phyloP scores from a whole-genome alignment of 345 rosid genomes.

The Trapa bicornis region DNA sequence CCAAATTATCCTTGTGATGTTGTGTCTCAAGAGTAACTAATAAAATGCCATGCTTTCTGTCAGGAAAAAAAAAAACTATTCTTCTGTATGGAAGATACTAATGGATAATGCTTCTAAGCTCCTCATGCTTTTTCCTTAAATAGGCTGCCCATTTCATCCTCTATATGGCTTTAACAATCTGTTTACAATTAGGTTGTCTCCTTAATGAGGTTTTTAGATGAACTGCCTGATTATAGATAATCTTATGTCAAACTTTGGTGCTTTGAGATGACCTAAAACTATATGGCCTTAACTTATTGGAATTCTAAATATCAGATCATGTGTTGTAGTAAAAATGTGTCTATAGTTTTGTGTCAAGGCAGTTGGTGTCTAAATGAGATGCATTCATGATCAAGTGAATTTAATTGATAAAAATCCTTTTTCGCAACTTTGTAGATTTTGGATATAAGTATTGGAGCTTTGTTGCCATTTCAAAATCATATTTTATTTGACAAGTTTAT shows the following conservation, averaged over 20 bases:
- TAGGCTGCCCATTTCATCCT: background rate
- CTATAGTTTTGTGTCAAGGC: background rate
- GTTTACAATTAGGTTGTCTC: too few relatives aligned
- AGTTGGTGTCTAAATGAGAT: background rate
- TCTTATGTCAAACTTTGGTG: too few relatives aligned
- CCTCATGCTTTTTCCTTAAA: background rate
- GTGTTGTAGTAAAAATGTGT: background rate
- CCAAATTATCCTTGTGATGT: background rate
- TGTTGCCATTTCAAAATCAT: background rate
- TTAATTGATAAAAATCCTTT: background rate
- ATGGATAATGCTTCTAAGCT: background rate
- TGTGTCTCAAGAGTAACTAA: background rate
- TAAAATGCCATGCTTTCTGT: background rate
- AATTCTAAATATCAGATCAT: background rate
- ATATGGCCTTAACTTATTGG: background rate
- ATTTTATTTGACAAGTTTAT: background rate
- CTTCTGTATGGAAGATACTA: background rate
- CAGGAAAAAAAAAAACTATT: background rate
- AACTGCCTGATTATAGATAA: too few relatives aligned
- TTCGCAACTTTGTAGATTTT: background rate
- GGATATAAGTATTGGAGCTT: background rate
- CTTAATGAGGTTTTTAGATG: too few relatives aligned
- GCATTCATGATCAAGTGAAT: background rate
- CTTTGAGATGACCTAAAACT: too few relatives aligned
- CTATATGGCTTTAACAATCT: background rate